Evolutionary conservation across 495 filamentous ascomycete species (phyloP), one percentile per base, ranked within the genome.

Genomic region (Penicillium silybi): DNA sequence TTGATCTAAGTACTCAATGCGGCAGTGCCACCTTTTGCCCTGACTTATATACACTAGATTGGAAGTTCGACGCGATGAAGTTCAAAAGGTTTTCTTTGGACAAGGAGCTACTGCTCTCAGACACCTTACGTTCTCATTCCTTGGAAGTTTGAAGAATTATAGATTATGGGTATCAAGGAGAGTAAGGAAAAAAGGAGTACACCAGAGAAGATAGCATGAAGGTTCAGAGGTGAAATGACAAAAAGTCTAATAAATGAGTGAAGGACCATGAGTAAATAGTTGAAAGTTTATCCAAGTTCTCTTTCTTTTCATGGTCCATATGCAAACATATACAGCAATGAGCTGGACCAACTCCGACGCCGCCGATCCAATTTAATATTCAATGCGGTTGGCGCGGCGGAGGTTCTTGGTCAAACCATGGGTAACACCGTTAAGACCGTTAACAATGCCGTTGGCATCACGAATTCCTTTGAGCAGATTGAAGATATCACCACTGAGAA

Each of bases 81-180:
- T 13, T 2, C 9, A 13, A 10, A 3, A 1, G 11, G 29, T 3
- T 13, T 4, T 11, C 9, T 32, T 32, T 32, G 10, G 22, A 23
- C 22, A 6, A 23, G 22, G 29, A 32, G 13, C 29, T 11, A 13
- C 10, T 10, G 0, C 9, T 32, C 9, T 32, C 9, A 15, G 29
- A 32, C 10, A 15, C 6, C 29, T 32, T 32, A 11, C 29, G 29
- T 32, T 29, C 11, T 10, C 10, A 11, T 32, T 32, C 29, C 29
- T 32, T 32, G 6, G 4, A 32, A 32, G 2, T 2, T 32, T 32
- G 11, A 32, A 13, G 13, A 42, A 56, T 53, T 59, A 56, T 56
- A 41, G 22, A 58, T 57, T 53, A 53, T 50, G 57, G 57, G 57
- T 57, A 60, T 60, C 57, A 53, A 56, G 44, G 41, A 35, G 32